Evolutionary conservation across 805 yeast genomes (phyloP).

Genomic region (Saturnispora bothae): DNA sequence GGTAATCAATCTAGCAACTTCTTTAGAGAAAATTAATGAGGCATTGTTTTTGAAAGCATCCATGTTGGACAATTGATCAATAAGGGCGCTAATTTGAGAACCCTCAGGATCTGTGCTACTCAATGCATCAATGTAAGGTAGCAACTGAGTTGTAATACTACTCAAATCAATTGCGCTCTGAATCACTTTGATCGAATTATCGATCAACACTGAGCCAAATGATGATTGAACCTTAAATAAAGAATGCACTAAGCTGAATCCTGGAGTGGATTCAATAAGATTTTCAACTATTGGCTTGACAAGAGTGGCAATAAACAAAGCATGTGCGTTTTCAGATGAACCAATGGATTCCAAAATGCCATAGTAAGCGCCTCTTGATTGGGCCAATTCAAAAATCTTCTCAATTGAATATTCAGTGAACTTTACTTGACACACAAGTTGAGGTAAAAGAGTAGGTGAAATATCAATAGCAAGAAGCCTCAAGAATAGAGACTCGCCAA

Average conservation of each 20-base stretch:
- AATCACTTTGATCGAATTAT: conserved; percentile 9
- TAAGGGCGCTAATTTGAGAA: not conserved
- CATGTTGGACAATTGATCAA: conserved; percentile 2
- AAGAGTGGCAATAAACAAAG: not conserved
- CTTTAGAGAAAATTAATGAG: conserved; percentile 21
- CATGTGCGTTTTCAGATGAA: not conserved
- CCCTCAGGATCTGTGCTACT: not conserved
- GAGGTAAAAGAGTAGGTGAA: not conserved
- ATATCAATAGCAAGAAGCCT: not conserved
- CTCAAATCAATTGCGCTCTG: conserved; percentile 5
- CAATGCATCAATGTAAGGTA: conserved; percentile 9
- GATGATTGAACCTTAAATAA: not conserved
- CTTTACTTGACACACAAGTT: conserved; percentile 1
- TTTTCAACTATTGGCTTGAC: not conserved
- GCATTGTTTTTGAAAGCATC: conserved; percentile 26
- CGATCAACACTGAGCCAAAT: not conserved
- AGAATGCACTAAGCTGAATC: conserved; percentile 7
- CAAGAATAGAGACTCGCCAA: not conserved
- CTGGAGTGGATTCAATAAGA: not conserved
- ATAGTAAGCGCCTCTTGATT: conserved; percentile 2
- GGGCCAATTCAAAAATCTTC: not conserved
- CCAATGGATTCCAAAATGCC: conserved; percentile 4
- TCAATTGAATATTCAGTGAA: conserved; percentile 5
- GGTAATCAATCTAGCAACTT: conserved; percentile 14
- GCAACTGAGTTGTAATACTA: not conserved